Evolutionary conservation across 495 filamentous ascomycete genomes (phyloP), one percentile per base, ranked within the genome.

Genomic region (Apodospora peruviana): DNA sequence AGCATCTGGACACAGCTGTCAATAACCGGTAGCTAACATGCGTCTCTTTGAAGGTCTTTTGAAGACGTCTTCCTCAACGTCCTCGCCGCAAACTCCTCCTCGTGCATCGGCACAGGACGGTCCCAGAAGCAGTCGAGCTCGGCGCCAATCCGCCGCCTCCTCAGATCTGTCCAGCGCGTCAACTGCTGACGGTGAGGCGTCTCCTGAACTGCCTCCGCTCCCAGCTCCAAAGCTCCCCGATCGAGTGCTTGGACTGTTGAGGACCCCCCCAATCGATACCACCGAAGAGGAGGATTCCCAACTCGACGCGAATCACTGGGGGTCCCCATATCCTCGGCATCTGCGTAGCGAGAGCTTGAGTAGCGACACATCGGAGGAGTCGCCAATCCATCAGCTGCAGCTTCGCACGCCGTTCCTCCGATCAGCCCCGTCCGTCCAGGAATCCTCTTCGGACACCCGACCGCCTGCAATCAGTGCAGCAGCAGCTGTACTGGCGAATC

Each of bases 281-380:
- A 59, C 52, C 25, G 48, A 56, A 22, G 63, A 66, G 55, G 60
- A 48, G 14, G 55, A 50, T 40, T 32, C 52, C 12, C 53, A 59
- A 51, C 82, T 81, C 66, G 83, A 80, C 51, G 82, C 81, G 24
- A 82, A 82, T 19, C 81, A 77, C 57, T 88, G 84, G 85, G 85
- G 85, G 10, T 89, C 85, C 11, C 85, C 85, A 46, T 88, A 88
- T 68, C 80, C 77, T 29, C 69, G 72, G 43, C 74, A 68, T 20
- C 66, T 71, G 60, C 79, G 66, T 57, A 69, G 58, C 60, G 65
- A 70, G 48, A 75, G 73, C 52, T 60, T 76, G 59, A 68, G 75
- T 66, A 73, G 72, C 62, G 70, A 78, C 60, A 56, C 63, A 32
- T 72, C 71, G 47, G 71, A 80, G 68, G 69, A 72, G 66, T 70